phyloP scores from a whole-genome alignment of 2,329 filamentous ascomycete genomes.

The Neofusicoccum laricinum region DNA sequence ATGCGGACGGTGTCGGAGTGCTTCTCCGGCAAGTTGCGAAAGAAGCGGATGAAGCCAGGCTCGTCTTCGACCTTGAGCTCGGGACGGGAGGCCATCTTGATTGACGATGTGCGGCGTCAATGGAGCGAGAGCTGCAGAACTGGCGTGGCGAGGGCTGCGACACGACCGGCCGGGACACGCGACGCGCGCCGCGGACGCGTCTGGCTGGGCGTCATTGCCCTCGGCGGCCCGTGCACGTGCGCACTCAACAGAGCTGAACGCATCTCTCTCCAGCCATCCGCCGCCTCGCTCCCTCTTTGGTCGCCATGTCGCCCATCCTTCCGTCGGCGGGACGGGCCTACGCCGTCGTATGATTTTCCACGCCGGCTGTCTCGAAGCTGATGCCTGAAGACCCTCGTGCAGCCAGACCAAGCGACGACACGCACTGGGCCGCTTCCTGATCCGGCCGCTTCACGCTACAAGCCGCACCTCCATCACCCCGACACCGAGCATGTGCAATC shows the following conservation, averaged over 20 bases:
- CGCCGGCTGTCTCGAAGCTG: background rate
- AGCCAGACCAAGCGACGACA: background rate
- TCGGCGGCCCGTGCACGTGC: background rate
- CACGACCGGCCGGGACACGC: background rate
- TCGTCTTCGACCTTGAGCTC: slow-evolving; percentile 84
- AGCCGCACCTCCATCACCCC: background rate
- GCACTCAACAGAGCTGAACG: too few species aligned
- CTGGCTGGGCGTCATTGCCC: background rate
- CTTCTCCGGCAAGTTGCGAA: slow-evolving; percentile 74
- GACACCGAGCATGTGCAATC: background rate
- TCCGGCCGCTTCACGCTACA: background rate
- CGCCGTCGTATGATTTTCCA: background rate
- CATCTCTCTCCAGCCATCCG: too few species aligned
- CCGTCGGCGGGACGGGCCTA: background rate
- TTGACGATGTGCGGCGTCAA: background rate
- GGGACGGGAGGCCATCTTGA: slow-evolving; percentile 52
- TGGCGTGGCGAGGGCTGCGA: background rate
- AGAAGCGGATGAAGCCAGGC: slow-evolving; percentile 93
- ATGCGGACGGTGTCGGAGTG: slow-evolving; percentile 78
- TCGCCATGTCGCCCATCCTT: too few species aligned
- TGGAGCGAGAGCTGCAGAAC: background rate
- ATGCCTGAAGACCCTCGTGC: background rate
- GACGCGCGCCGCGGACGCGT: slow-evolving; percentile 7
- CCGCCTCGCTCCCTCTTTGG: too few species aligned
- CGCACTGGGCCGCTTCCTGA: background rate